Percentiles rank a stretch among this genome's conserved stretches.
Conservation (phyloP, 2,329 filamentous ascomycete genomes). For the Cytospora schulzeri region DNA sequence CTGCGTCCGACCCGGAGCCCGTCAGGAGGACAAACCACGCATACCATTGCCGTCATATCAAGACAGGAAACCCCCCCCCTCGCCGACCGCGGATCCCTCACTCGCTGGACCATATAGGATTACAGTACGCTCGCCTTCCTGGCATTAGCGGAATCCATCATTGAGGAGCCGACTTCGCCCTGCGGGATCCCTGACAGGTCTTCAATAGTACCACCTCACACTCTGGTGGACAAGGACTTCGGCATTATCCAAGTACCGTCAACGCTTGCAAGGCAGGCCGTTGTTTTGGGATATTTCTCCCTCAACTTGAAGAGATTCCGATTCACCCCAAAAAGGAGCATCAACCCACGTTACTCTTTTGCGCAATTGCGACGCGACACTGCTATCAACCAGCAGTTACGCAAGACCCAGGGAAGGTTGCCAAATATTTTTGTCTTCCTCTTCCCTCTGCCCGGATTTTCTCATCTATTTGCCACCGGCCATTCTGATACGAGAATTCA, state of each 20-base stretch:
- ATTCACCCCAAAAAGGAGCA: constrained; percentile 7
- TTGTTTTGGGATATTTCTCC: constrained; percentile 18
- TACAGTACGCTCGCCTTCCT: constrained; percentile 16
- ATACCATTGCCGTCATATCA: constrained; percentile 24
- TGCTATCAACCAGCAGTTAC: constrained; percentile 19
- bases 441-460: neutral
- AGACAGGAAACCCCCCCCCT: constrained; percentile 9
- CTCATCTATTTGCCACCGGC: constrained; percentile 21
- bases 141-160: constrained; percentile 24
- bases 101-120: constrained; percentile 7
- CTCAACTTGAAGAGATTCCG: constrained; percentile 13
- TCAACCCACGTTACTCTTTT: constrained; percentile 20
- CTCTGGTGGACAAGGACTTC: constrained; percentile 12
- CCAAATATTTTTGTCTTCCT: neutral
- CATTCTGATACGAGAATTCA: constrained; percentile 19
- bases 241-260: constrained; percentile 11
- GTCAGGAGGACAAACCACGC: constrained; percentile 26
- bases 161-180: constrained; percentile 18
- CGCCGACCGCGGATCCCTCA: constrained; percentile 18
- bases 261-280: constrained; percentile 28
- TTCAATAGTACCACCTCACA: constrained; percentile 9
- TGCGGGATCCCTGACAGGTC: constrained; percentile 15
- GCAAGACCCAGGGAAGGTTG: constrained; percentile 20
- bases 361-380: constrained; percentile 29
- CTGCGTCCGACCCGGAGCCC: constrained; percentile 11